Base-by-base conservation (phyloP, 192 early-diverging fungal species). In the Coemansia sp. region DNA sequence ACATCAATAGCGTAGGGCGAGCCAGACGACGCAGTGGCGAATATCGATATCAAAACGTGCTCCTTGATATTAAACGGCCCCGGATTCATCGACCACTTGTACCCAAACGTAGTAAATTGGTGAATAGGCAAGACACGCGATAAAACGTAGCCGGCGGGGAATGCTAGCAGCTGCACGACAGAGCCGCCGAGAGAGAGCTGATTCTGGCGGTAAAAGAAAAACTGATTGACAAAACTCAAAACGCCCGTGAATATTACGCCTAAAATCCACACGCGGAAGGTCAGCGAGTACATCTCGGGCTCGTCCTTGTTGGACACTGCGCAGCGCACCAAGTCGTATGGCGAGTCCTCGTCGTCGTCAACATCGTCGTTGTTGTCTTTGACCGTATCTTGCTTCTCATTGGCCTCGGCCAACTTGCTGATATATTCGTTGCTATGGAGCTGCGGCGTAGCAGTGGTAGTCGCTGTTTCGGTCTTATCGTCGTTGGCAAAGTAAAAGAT, bases 31-130 rank as follows among this genome's bases (percentile, higher is more conserved):
- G 89, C 87, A 31, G 89, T 90, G 63, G 89, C 92, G 84, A 93
- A 90, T 63, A 95, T 86, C 24, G 88, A 89, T 44, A 94, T 91
- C 31, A 97, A 79, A 15, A 91, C 93, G 70, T 95, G 92, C 47
- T 95, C 95, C 73, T 97, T 97, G 70, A 94, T 88, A 58, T 84
- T 89, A 80, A 95, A 96, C 13, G 90, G 93, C 2, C 94, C 93
- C 7, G 92, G 90, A 75, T 96, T 96, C 53, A 94, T 83, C 27
- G 80, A 71, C 80, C 80, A 82, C 18, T 57, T 66, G 68, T 69
- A 82, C 3, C 87, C 80, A 69, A 88, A 88, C 4, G 86, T 46
- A 15, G 50, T 60, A 68, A 90, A 81, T 8, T 75, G 84, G 31
- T 74, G 66, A 1, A 71, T 80, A 6, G 92, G 91, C 62, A 94